Base-by-base conservation (phyloP, 345 rosid species). In the Theobroma cacao region DNA sequence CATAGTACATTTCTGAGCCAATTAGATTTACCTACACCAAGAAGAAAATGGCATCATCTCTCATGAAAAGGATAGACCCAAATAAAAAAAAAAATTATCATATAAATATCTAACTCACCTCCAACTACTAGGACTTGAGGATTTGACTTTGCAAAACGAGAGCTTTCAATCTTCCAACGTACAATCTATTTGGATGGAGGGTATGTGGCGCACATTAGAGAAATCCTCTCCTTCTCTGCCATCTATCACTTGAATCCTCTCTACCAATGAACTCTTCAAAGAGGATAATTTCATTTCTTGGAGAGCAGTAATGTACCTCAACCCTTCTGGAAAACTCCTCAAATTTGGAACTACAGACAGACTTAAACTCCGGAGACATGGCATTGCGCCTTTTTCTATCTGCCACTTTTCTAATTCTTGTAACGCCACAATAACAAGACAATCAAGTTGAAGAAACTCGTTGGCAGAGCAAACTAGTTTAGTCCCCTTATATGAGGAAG, bases 331-430 rank as follows among this genome's bases (percentile, higher is more conserved):
- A 53, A 53, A 2, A 24, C 2, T 56, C 30, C 0, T 2, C 61
- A 56, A n/a, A 2, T 7, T 22, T 5, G n/a, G 56, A 0, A 52
- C 0, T 18, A 1, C 0, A 8, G 0, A 1, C 3, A 56, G n/a
- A 22, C 4, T 0, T 10, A 24, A 56, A 22, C 28, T 20, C 10
- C 58, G 24, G 2, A 52, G 4, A 9, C 5, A 1, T 56, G 14
- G 30, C 14, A 56, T 8, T 56, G 61, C 61, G 4, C 61, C 31
- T 56, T 56, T 4, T 56, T 56, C 14, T 8, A 56, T 56, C 30
- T 8, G 4, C 61, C 61, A 56, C 30, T 56, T 30, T 22, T 56
- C 28, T 22, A 56, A 24, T 8, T 55, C 1, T 2, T 3, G 1
- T 50, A 50, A 18, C 1, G 1, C 0, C 1, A 0, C 0, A 1